phyloP scores from a whole-genome alignment of 176 grass and related monocot genomes.

The Avena atlantica region DNA sequence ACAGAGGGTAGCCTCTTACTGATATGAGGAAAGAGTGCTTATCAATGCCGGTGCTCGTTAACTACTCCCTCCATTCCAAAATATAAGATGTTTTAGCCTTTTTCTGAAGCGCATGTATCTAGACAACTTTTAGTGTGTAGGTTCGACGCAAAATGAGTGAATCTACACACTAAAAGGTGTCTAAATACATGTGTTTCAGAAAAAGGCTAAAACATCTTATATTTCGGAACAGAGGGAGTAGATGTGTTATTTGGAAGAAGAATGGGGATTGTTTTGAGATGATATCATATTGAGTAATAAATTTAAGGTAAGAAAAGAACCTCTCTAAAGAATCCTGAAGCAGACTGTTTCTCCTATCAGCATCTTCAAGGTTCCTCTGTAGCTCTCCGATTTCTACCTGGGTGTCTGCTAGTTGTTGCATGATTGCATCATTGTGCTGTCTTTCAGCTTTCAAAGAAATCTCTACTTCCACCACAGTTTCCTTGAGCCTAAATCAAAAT shows the following conservation, averaged over 20 bases:
- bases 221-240: not conserved
- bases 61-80: not conserved
- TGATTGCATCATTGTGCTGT: slow-evolving; percentile 58
- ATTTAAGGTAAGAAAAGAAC: slow-evolving; percentile 57
- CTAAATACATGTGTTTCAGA: too few species aligned
- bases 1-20: not conserved
- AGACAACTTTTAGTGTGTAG: too few species aligned
- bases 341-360: slow-evolving; percentile 52
- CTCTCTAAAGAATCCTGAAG: slow-evolving; percentile 76
- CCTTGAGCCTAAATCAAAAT: slow-evolving; percentile 59
- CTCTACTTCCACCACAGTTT: slow-evolving; percentile 54
- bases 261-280: slow-evolving; percentile 26
- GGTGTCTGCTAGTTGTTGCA: slow-evolving; percentile 57
- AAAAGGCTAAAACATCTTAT: too few species aligned
- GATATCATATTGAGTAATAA: slow-evolving; percentile 31
- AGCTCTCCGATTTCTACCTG: slow-evolving; percentile 57
- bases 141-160: too few species aligned
- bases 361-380: slow-evolving; percentile 66
- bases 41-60: not conserved
- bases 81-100: too few species aligned
- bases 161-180: too few species aligned
- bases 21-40: slow-evolving; percentile 24
- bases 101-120: too few species aligned
- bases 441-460: slow-evolving; percentile 57
- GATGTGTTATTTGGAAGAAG: slow-evolving; percentile 29